Percentiles rank a stretch among this genome's conserved stretches.
These are phyloP conservation scores for Cichorium intybus DNA, from an alignment of 140 eudicot species.

Conservation along the genomic window DNA sequence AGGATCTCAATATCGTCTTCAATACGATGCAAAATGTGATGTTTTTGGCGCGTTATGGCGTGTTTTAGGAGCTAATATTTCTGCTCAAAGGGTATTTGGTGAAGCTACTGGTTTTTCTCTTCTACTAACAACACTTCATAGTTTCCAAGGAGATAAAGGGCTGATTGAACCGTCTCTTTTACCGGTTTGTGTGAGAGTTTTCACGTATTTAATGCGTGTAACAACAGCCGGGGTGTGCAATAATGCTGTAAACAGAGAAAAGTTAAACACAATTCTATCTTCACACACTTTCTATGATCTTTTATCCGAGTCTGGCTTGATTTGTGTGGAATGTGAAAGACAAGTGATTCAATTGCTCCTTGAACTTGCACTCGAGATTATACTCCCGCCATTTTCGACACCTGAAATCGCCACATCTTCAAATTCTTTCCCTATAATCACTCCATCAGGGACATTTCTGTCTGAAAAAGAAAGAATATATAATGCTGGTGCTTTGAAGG, in stretches of 20 bases:
- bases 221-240: slow-evolving; percentile 86
- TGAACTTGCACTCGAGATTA: slow-evolving; percentile 90
- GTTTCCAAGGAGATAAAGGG: slow-evolving; percentile 66
- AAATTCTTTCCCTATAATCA: slow-evolving; percentile 46
- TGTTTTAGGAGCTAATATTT: slow-evolving; percentile 57
- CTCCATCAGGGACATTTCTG: slow-evolving; percentile 61
- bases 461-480: slow-evolving; percentile 74
- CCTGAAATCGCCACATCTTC: slow-evolving; percentile 49
- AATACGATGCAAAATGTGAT: slow-evolving; percentile 86
- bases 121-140: slow-evolving; percentile 74
- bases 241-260: slow-evolving; percentile 74
- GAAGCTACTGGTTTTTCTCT: slow-evolving; percentile 98
- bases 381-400: slow-evolving; percentile 76
- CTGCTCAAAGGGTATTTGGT: slow-evolving; percentile 96
- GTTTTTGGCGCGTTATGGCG: slow-evolving; percentile 95
- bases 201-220: slow-evolving; percentile 82
- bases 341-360: slow-evolving; percentile 81
- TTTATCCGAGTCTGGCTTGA: slow-evolving; percentile 81
- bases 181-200: slow-evolving; percentile 45
- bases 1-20: slow-evolving; percentile 80
- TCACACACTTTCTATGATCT: slow-evolving; percentile 92
- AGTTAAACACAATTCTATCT: slow-evolving; percentile 62
- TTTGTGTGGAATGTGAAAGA: slow-evolving; percentile 86
- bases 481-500: slow-evolving; percentile 87
- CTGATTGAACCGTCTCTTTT: slow-evolving; percentile 35